Percentiles rank a stretch among this genome's conserved stretches.
Evolutionary conservation across 768 basidiomycete species (phyloP).

Genomic region (Fistulinella prunicolor): DNA sequence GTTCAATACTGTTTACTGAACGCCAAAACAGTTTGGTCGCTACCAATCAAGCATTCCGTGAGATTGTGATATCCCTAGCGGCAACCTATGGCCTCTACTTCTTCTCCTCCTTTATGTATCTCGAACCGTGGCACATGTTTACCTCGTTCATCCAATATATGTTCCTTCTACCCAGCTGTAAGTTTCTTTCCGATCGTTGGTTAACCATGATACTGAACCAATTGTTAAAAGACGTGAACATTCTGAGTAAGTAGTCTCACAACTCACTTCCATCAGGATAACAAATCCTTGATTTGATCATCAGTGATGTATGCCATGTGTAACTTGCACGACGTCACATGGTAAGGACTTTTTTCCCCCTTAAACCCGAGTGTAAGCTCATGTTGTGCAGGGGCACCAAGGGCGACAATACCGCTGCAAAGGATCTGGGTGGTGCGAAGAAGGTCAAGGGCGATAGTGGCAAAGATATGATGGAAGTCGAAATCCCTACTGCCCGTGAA

Average conservation of each 20-base stretch:
- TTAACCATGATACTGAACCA: constrained; percentile 6
- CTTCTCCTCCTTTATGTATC: constrained; percentile 79
- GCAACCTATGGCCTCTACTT: constrained; percentile 84
- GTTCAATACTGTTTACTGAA: constrained; percentile 23
- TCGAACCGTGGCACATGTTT: constrained; percentile 98
- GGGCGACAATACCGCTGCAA: constrained; percentile 83
- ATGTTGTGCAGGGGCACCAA: constrained; percentile 71
- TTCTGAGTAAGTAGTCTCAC: constrained; percentile 52
- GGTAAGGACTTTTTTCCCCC: constrained; percentile 31
- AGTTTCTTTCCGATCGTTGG: constrained; percentile 23
- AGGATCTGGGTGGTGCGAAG: constrained; percentile 89
- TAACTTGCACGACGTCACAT: constrained; percentile 85
- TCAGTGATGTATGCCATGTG: constrained; percentile 93
- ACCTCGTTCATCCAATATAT: constrained; percentile 91
- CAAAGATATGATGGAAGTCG: constrained; percentile 84
- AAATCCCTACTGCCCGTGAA: constrained; percentile 75
- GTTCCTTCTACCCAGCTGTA: constrained; percentile 79
- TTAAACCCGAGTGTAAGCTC: background rate
- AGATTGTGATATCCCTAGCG: constrained; percentile 79
- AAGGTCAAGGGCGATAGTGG: constrained; percentile 83
- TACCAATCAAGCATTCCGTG: constrained; percentile 68
- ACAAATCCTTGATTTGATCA: background rate
- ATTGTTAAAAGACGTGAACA: constrained; percentile 60
- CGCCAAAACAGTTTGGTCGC: constrained; percentile 49
- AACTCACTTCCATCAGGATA: background rate